A percentile compares a stretch with the other conserved stretches of the same genome.
Evolutionary conservation across 2,329 filamentous ascomycete genomes (phyloP).

Genomic region (Coniochaeta sp.): DNA sequence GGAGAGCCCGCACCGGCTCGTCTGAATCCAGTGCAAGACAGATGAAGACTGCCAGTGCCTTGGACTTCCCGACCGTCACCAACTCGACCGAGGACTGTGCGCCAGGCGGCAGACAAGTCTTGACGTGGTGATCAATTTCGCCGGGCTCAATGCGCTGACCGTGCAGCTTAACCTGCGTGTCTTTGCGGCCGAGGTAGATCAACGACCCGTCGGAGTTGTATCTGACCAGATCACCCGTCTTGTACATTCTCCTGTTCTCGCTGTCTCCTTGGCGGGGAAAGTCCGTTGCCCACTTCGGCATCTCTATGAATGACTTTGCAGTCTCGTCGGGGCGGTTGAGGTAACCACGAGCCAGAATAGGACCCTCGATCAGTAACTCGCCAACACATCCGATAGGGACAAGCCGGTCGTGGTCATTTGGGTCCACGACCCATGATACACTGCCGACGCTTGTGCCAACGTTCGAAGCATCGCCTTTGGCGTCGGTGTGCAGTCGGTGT

Average conservation of each 20-base stretch:
- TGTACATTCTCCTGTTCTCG: constrained; percentile 39
- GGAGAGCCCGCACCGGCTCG: constrained; percentile 15
- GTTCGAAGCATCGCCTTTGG: constrained; percentile 21
- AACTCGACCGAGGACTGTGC: constrained; percentile 40
- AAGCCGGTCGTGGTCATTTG: constrained; percentile 36
- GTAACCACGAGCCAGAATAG: constrained; percentile 55
- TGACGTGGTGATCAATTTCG: constrained; percentile 41
- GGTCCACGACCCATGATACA: constrained; percentile 40
- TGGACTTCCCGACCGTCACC: constrained; percentile 30
- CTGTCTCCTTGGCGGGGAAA: constrained; percentile 24
- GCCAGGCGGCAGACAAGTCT: constrained; percentile 31
- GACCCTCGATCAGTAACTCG: constrained; percentile 46
- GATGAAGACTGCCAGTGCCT: constrained; percentile 12
- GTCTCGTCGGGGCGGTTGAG: constrained; percentile 51
- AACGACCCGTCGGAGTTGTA: constrained; percentile 45
- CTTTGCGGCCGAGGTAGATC: constrained; percentile 53
- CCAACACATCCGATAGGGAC: constrained; percentile 38
- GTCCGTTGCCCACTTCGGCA: constrained; percentile 37
- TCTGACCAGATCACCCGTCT: constrained; percentile 49
- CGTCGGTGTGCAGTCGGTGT: constrained; percentile 18
- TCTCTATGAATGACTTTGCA: constrained; percentile 46
- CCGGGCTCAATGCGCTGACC: constrained; percentile 57
- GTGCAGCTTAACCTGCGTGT: constrained; percentile 60
- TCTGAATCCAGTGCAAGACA: not conserved
- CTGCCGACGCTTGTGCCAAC: constrained; percentile 42